These are phyloP conservation scores for Nemania diffusa DNA, from an alignment of 2,329 filamentous ascomycete genomes.

Conservation along the genomic window DNA sequence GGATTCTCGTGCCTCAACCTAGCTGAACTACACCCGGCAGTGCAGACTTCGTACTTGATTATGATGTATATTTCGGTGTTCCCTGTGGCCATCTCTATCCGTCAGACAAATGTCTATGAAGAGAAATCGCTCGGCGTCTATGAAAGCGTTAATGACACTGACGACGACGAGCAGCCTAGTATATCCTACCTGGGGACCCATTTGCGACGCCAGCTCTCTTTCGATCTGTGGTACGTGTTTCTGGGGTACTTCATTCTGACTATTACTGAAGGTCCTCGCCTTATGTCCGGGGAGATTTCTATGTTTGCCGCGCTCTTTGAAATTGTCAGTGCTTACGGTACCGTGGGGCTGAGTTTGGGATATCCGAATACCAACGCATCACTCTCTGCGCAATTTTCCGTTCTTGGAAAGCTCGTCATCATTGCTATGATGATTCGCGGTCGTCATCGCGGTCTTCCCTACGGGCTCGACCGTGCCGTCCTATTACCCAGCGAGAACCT, in stretches of 20 bases:
- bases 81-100: conserved; percentile 94
- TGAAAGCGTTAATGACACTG: conserved; percentile 59
- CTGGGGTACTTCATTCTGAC: conserved; percentile 91
- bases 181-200: conserved; percentile 91
- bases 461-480: conserved; percentile 71
- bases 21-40: conserved; percentile 82
- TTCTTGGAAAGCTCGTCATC: conserved; percentile 76
- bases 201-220: conserved; percentile 91
- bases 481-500: conserved; percentile 67
- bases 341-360: conserved; percentile 89
- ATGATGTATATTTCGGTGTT: conserved; percentile 99
- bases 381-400: conserved; percentile 83
- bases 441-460: conserved; percentile 74
- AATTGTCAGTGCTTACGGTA: conserved; percentile 90
- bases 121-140: conserved; percentile 86
- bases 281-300: conserved; percentile 72
- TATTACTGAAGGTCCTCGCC: conserved; percentile 81
- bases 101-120: conserved; percentile 95
- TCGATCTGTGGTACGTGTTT: conserved; percentile 98
- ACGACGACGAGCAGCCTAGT: conserved; percentile 64
- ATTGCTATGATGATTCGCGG: conserved; percentile 77
- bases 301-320: conserved; percentile 82
- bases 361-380: conserved; percentile 80
- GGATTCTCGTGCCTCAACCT: conserved; percentile 88
- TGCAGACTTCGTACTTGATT: conserved; percentile 92